Evolutionary conservation across 805 yeast genomes (phyloP).

Genomic region (Kodamaea fukazawae): DNA sequence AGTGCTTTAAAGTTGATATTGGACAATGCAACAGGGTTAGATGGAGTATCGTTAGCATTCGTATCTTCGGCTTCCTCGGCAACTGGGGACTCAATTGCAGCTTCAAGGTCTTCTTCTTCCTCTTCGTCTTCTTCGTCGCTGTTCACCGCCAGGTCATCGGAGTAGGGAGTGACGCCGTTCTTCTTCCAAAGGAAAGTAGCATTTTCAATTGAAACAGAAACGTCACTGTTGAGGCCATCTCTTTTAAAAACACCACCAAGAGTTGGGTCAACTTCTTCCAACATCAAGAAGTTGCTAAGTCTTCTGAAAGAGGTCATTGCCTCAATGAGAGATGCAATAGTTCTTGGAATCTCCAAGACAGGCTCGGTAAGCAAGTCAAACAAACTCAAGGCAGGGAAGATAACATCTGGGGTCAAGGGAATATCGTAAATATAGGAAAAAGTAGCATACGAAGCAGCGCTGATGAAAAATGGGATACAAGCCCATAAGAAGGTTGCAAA

Average conservation of each 20-base stretch:
- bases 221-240: conserved; percentile 31
- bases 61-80: too few relatives aligned
- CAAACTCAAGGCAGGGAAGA: conserved; percentile 39
- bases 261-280: conserved; percentile 33
- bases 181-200: conserved; percentile 35
- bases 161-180: neutral
- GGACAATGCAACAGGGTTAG: conserved; percentile 10
- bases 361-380: conserved; percentile 37
- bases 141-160: neutral
- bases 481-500: conserved; percentile 33
- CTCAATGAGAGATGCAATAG: conserved; percentile 27
- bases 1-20: conserved; percentile 18
- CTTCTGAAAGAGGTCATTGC: conserved; percentile 32
- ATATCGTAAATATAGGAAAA: conserved; percentile 23
- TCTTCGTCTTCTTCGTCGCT: neutral
- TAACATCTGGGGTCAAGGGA: conserved; percentile 33
- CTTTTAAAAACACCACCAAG: conserved; percentile 2
- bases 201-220: conserved; percentile 33
- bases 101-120: conserved; percentile 2
- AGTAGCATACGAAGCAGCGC: conserved; percentile 31
- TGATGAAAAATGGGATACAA: conserved; percentile 36
- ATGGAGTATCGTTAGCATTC: neutral
- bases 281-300: conserved; percentile 27
- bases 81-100: neutral
- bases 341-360: conserved; percentile 29